These are phyloP conservation scores for Stellera chamaejasme DNA, from an alignment of 345 rosid genomes.

Conservation along the genomic window DNA sequence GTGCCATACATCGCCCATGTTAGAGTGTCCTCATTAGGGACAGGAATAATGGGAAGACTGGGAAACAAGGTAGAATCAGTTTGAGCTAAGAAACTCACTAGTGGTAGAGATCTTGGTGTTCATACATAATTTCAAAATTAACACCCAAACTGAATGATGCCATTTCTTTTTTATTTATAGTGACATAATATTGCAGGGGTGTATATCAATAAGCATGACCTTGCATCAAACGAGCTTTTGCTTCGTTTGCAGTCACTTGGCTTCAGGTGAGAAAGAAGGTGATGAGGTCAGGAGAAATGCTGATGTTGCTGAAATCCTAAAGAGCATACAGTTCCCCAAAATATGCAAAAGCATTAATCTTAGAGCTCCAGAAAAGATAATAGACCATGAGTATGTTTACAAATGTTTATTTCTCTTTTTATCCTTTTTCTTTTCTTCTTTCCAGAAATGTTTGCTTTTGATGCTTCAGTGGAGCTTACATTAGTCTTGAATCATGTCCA, in stretches of 20 bases:
- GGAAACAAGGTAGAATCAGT: conserved; percentile 67
- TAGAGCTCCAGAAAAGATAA: conserved; percentile 58
- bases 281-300: conserved; percentile 87
- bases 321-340: conserved; percentile 60
- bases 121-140: neutral
- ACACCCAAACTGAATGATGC: neutral
- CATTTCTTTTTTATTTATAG: neutral
- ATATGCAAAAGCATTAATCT: conserved; percentile 53
- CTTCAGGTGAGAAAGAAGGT: conserved; percentile 96
- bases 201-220: conserved; percentile 88
- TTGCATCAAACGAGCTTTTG: conserved; percentile 87
- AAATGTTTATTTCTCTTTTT: neutral
- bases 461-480: neutral
- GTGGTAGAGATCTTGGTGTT: conserved; percentile 1
- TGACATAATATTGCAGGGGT: conserved; percentile 46
- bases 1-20: conserved; percentile 86
- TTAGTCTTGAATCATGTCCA: conserved; percentile 8
- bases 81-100: neutral
- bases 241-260: conserved; percentile 91
- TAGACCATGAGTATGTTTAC: conserved; percentile 70
- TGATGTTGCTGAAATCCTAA: conserved; percentile 77
- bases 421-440: neutral
- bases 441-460: too few relatives aligned
- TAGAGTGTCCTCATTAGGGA: conserved; percentile 68
- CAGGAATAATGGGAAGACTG: conserved; percentile 89